Conservation (phyloP, 176 grass and related monocot genomes). For the Eleusine indica region DNA sequence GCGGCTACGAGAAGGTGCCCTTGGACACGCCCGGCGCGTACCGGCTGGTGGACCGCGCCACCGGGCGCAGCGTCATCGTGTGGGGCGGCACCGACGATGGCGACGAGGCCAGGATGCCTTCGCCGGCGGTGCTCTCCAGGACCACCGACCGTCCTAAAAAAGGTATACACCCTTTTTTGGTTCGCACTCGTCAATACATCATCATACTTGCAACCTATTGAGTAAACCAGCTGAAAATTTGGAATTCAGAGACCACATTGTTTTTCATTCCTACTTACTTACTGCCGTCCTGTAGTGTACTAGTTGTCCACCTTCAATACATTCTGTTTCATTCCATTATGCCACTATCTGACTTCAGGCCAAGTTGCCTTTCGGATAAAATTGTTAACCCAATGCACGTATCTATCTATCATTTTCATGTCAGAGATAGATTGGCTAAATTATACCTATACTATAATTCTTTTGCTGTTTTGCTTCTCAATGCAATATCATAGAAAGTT, state of each 20-base stretch:
- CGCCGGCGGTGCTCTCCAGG: slow-evolving; percentile 59
- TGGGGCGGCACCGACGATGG: slow-evolving; percentile 71
- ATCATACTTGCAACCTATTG: neutral
- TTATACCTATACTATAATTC: neutral
- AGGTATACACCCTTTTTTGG: neutral
- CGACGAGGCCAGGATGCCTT: slow-evolving; percentile 43
- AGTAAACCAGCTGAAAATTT: neutral
- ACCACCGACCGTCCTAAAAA: slow-evolving; percentile 24
- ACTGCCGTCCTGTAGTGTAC: too few relatives aligned
- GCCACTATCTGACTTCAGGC: neutral
- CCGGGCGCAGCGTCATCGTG: slow-evolving; percentile 69
- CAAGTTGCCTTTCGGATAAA: neutral
- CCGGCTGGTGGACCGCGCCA: slow-evolving; percentile 66
- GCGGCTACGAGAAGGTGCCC: slow-evolving; percentile 54
- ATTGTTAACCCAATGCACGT: neutral
- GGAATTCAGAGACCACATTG: neutral
- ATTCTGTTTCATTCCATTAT: neutral
- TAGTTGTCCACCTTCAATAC: neutral
- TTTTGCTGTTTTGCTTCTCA: neutral
- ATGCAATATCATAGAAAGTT: neutral
- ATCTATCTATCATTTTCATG: neutral
- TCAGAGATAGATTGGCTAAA: neutral
- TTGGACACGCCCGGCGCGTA: slow-evolving; percentile 80
- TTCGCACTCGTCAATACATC: neutral
- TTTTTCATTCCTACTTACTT: neutral